A percentile compares a stretch with the other conserved stretches of the same genome.
Conservation (phyloP, 2,329 filamentous ascomycete genomes). For the Talaromyces sp. region DNA sequence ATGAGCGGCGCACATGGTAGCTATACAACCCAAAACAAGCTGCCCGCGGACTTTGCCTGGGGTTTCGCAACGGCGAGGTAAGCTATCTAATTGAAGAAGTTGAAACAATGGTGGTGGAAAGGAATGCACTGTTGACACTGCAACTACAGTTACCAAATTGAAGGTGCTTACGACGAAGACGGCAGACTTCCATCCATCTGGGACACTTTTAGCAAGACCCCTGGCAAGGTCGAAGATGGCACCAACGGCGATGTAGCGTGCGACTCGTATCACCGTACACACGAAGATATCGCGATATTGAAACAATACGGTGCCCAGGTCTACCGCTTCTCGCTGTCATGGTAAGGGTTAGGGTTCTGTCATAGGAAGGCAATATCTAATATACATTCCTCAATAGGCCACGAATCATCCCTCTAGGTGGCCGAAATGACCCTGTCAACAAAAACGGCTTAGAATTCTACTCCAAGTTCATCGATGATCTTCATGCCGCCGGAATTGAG, state of each 20-base stretch:
- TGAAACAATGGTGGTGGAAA: too few relatives aligned
- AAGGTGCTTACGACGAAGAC: conserved; percentile 68
- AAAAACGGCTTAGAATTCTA: conserved; percentile 72
- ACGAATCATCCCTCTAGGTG: conserved; percentile 78
- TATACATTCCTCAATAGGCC: conserved; percentile 36
- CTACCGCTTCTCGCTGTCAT: conserved; percentile 82
- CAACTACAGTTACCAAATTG: conserved; percentile 72
- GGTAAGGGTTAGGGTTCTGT: conserved; percentile 28
- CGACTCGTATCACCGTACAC: conserved; percentile 77
- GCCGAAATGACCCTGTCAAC: conserved; percentile 76
- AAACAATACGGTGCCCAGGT: conserved; percentile 66
- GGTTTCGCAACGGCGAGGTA: conserved; percentile 74
- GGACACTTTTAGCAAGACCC: conserved; percentile 79
- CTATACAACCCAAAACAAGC: conserved; percentile 22
- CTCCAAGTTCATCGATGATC: conserved; percentile 69
- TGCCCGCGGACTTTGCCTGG: conserved; percentile 69
- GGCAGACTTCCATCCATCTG: conserved; percentile 79
- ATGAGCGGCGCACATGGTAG: not conserved
- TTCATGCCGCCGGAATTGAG: conserved; percentile 68
- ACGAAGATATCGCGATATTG: conserved; percentile 70
- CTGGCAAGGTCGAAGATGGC: conserved; percentile 76
- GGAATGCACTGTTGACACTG: not conserved
- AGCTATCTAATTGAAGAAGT: too few relatives aligned
- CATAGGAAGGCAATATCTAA: not conserved
- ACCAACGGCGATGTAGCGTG: conserved; percentile 72